Evolutionary conservation across 768 basidiomycete species (phyloP).

Genomic region (Tubosaeta brunneosetosa): DNA sequence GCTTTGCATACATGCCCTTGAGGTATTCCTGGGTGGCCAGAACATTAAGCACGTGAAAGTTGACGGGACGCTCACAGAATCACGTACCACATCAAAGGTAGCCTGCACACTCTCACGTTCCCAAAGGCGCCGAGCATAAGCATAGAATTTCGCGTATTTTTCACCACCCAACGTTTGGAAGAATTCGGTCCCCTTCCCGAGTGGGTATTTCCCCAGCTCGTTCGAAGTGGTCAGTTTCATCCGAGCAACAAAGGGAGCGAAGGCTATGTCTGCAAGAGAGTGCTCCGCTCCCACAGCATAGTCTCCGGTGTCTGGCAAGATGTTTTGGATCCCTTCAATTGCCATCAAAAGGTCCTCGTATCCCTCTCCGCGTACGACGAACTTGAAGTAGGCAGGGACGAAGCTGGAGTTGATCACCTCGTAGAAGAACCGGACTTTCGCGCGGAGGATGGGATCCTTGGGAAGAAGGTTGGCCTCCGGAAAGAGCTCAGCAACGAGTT

Average conservation of each 20-base stretch:
- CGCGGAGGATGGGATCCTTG: constrained; percentile 50
- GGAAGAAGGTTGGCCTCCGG: constrained; percentile 48
- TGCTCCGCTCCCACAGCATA: constrained; percentile 33
- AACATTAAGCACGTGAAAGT: not conserved
- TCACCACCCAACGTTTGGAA: constrained; percentile 35
- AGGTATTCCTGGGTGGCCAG: constrained; percentile 10
- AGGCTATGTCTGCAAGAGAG: constrained; percentile 59
- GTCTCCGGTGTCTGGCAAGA: constrained; percentile 40
- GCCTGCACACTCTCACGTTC: constrained; percentile 49
- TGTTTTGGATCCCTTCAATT: constrained; percentile 46
- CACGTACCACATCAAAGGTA: constrained; percentile 52
- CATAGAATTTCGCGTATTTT: constrained; percentile 46
- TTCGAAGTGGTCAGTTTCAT: constrained; percentile 41
- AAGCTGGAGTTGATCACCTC: constrained; percentile 49
- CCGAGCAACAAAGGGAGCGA: constrained; percentile 60
- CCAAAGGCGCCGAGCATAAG: constrained; percentile 46
- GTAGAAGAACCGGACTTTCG: constrained; percentile 60
- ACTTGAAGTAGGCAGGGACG: constrained; percentile 34
- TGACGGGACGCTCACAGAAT: too few species aligned
- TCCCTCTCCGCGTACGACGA: constrained; percentile 37
- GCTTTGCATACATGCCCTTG: not conserved
- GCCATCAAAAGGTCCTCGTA: constrained; percentile 38
- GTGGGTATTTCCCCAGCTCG: constrained; percentile 48
- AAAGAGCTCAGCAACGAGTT: constrained; percentile 61
- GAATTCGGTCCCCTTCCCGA: constrained; percentile 44